Conservation (phyloP, 2,329 filamentous ascomycete species). For the Blastomyces percursus region DNA sequence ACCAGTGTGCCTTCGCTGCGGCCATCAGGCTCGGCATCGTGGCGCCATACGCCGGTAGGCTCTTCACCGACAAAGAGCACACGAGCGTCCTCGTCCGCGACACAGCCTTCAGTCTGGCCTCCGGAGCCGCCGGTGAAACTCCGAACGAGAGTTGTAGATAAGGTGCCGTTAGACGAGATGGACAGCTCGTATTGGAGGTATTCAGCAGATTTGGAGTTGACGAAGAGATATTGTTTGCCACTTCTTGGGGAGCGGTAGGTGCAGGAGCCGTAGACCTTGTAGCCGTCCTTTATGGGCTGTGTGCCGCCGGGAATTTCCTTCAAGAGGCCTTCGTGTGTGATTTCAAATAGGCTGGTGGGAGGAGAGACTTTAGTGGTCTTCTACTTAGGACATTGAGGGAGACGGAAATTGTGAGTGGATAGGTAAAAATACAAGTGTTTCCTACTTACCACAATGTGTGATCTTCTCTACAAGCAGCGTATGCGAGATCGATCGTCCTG, state of each 20-base stretch:
- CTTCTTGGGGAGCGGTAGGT: constrained; percentile 40
- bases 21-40: constrained; percentile 41
- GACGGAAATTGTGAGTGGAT: background rate
- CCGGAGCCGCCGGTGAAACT: constrained; percentile 42
- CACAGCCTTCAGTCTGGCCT: constrained; percentile 46
- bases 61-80: constrained; percentile 45
- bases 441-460: constrained; percentile 42
- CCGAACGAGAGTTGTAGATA: constrained; percentile 41
- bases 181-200: constrained; percentile 45
- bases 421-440: background rate
- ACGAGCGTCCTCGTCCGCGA: constrained; percentile 42
- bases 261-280: constrained; percentile 44
- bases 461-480: constrained; percentile 42
- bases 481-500: constrained; percentile 39
- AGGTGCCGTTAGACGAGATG: constrained; percentile 30
- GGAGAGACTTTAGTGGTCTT: background rate
- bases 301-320: constrained; percentile 35
- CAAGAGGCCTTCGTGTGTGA: constrained; percentile 38
- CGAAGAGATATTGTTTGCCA: constrained; percentile 44
- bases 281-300: constrained; percentile 38
- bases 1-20: constrained; percentile 26
- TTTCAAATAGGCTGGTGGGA: constrained; percentile 43
- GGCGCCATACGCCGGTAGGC: constrained; percentile 42
- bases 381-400: background rate
- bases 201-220: constrained; percentile 44